Base-by-base conservation (phyloP, 1,139 yeast species). In the Yamadazyma atlantica region DNA sequence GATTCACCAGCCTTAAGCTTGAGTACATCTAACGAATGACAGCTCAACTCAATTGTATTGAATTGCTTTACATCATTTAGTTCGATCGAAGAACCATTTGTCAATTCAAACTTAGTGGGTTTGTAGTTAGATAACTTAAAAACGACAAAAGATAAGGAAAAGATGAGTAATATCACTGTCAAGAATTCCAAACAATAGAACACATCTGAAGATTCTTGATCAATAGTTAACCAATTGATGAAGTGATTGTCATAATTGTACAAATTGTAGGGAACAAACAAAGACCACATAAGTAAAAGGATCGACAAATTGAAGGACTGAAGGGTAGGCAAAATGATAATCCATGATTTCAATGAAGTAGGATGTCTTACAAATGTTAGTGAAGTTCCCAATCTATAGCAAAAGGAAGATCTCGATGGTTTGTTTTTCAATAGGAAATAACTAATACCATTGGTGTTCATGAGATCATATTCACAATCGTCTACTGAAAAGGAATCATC, bases 21-120 rank as follows among this genome's bases (percentile, higher is more conserved):
- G 27, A 84, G 68, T 6, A 85, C 72, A 56, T 87, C 95, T 36
- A 85, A 62, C 19, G 66, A 58, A 53, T 83, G 89, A 1, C 37
- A 26, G 18, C 64, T 47, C 33, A 86, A 63, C 44, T 83, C 87
- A 41, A 80, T 80, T 24, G 54, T 46, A 34, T 66, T 64, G 46
- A 69, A 66, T 11, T 32, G 40, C 35, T 54, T 60, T 12, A 48
- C 44, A 21, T 45, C 49, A 30, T 25, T 24, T 14, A 49, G 39
- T 18, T 45, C 54, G 4, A 53, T 42, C 10, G 46, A 59, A 29
- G 23, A 21, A n/a, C 31, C 28, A 11, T 38, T 35, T 3, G 37
- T 39, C 2, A 26, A 29, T 9, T 30, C 41, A n/a, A 29, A 24
- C 13, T 25, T 32, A 12, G 40, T 37, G 9, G 39, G 35, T 15